Percentiles rank a stretch among this genome's conserved stretches.
These are phyloP conservation scores for Epichloe uncinata DNA, from an alignment of 2,329 filamentous ascomycete genomes.

Conservation along the genomic window DNA sequence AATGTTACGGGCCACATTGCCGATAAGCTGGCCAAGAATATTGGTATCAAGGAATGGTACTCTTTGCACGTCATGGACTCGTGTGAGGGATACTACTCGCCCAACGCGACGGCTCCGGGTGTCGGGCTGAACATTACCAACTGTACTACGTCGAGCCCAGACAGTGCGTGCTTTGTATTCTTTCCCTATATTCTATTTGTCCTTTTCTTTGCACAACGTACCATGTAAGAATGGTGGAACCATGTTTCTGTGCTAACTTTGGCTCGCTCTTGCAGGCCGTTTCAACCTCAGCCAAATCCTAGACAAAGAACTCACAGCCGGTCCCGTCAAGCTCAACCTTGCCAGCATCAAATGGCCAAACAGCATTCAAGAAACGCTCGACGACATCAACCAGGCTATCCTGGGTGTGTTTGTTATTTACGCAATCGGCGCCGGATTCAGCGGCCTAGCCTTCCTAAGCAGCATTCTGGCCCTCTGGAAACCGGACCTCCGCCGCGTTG, in stretches of 20 bases:
- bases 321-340: constrained; percentile 30
- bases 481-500: constrained; percentile 12
- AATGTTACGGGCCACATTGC: constrained; percentile 26
- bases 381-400: constrained; percentile 35
- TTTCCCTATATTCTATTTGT: not conserved
- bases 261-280: constrained; percentile 14
- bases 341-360: constrained; percentile 31
- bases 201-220: not conserved
- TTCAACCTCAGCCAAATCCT: constrained; percentile 36
- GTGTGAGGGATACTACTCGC: constrained; percentile 32
- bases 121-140: constrained; percentile 29
- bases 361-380: constrained; percentile 31
- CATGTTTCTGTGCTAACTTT: not conserved
- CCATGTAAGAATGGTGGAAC: not conserved
- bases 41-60: constrained; percentile 38
- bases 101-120: constrained; percentile 25
- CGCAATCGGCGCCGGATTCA: constrained; percentile 28
- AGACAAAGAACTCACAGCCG: constrained; percentile 31
- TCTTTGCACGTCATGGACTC: constrained; percentile 34
- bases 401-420: constrained; percentile 36
- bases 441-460: constrained; percentile 30
- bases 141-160: constrained; percentile 21
- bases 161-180: constrained; percentile 1
- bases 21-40: constrained; percentile 26
- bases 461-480: constrained; percentile 24